These are phyloP conservation scores for Davidsoniella neocaledoniae DNA, from an alignment of 2,329 filamentous ascomycete genomes.

Conservation along the genomic window DNA sequence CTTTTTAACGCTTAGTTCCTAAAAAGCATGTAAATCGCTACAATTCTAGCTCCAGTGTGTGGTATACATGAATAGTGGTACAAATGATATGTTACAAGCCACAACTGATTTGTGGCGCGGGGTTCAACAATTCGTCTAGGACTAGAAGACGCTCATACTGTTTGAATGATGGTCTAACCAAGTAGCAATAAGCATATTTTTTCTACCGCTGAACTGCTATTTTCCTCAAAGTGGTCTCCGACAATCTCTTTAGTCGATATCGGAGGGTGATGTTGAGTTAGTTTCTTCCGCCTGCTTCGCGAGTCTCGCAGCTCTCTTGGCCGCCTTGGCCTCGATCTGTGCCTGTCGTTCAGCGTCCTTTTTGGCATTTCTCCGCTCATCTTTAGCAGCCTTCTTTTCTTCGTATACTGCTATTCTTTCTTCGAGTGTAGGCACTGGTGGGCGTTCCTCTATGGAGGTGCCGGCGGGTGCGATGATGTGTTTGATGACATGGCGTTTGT, in stretches of 20 bases:
- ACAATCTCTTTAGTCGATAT: too few species aligned
- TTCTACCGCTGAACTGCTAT: too few species aligned
- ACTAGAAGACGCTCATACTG: background rate
- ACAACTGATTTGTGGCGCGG: too few species aligned
- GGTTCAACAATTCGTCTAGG: too few species aligned
- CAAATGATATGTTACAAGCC: too few species aligned
- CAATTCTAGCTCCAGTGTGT: too few species aligned
- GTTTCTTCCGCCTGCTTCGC: background rate
- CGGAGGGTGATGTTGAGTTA: background rate
- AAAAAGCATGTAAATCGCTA: too few species aligned
- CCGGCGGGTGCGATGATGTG: slow-evolving; percentile 56
- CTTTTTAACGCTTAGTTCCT: too few species aligned
- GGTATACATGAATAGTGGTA: too few species aligned
- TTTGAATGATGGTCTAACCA: background rate
- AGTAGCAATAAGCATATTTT: too few species aligned
- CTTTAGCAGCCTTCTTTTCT: slow-evolving; percentile 38
- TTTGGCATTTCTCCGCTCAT: slow-evolving; percentile 30
- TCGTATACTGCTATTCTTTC: slow-evolving; percentile 41
- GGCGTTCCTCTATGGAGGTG: slow-evolving; percentile 43
- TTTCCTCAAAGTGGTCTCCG: too few species aligned
- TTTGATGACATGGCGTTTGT: slow-evolving; percentile 58
- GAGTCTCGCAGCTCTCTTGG: slow-evolving; percentile 3
- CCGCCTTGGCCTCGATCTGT: slow-evolving; percentile 7
- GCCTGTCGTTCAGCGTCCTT: slow-evolving; percentile 16
- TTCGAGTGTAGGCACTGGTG: slow-evolving; percentile 46